These are phyloP conservation scores for Moesziomyces globuligerus DNA, from an alignment of 1,284 basidiomycete species.

Conservation along the genomic window DNA sequence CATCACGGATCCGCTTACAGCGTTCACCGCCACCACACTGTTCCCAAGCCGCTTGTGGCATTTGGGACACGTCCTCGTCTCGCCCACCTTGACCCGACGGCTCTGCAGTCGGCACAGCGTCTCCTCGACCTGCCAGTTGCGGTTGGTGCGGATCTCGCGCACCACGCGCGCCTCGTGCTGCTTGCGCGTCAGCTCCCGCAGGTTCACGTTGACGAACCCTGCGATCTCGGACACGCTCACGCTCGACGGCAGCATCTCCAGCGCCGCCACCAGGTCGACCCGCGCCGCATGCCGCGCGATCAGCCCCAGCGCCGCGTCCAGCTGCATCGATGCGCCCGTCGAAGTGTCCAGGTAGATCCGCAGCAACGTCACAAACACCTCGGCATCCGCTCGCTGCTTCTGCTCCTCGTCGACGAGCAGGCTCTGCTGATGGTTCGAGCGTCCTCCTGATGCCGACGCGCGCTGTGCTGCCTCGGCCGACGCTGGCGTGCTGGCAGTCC, in stretches of 20 bases:
- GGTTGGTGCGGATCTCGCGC: slow-evolving; percentile 76
- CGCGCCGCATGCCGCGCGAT: slow-evolving; percentile 84
- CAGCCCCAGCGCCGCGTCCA: slow-evolving; percentile 79
- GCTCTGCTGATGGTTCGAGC: slow-evolving; percentile 38
- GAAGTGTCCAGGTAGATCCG: slow-evolving; percentile 78
- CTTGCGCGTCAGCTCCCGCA: slow-evolving; percentile 40
- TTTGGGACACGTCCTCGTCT: slow-evolving; percentile 87
- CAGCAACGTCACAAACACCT: slow-evolving; percentile 84
- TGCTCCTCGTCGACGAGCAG: slow-evolving; percentile 35
- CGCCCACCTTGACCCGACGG: slow-evolving; percentile 86
- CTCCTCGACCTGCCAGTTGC: slow-evolving; percentile 78
- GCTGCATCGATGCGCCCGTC: slow-evolving; percentile 59
- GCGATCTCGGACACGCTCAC: slow-evolving; percentile 82
- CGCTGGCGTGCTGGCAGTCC: neutral
- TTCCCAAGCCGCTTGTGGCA: slow-evolving; percentile 94
- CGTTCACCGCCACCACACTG: slow-evolving; percentile 88
- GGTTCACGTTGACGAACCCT: slow-evolving; percentile 71
- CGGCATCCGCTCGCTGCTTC: slow-evolving; percentile 32
- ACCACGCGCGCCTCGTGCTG: slow-evolving; percentile 69
- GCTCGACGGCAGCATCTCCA: slow-evolving; percentile 86
- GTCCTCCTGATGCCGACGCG: slow-evolving; percentile 2
- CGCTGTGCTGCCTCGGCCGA: neutral
- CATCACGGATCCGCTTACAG: slow-evolving; percentile 53
- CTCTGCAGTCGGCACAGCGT: slow-evolving; percentile 80
- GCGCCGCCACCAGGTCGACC: slow-evolving; percentile 80